Percentiles rank a stretch among this genome's conserved stretches.
Evolutionary conservation across 768 basidiomycete genomes (phyloP).

Genomic region (Amanita exitialis): DNA sequence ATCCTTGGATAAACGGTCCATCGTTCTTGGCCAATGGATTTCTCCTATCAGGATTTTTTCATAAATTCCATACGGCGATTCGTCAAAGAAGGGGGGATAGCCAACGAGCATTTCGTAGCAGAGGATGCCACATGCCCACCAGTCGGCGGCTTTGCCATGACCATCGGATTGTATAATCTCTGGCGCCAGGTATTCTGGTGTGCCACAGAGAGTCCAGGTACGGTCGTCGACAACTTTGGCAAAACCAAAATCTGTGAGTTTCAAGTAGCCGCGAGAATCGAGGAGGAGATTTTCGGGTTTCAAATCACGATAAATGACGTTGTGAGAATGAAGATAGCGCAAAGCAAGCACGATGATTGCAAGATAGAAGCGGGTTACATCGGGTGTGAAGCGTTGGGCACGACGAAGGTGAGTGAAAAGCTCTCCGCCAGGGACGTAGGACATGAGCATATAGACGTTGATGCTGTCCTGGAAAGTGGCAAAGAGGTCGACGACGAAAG

Average conservation of each 20-base stretch:
- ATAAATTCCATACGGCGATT: constrained; percentile 96
- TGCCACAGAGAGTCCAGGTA: constrained; percentile 96
- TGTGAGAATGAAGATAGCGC: constrained; percentile 89
- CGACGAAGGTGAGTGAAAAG: constrained; percentile 94
- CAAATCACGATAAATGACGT: constrained; percentile 97
- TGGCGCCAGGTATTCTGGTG: constrained; percentile 94
- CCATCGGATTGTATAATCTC: constrained; percentile 98
- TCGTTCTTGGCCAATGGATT: constrained; percentile 83
- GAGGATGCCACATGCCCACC: constrained; percentile 98
- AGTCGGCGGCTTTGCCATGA: constrained; percentile 96
- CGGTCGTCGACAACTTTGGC: constrained; percentile 96
- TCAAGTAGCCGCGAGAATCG: constrained; percentile 87
- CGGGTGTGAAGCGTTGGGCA: constrained; percentile 89
- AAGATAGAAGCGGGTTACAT: constrained; percentile 96
- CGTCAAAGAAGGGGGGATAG: constrained; percentile 97
- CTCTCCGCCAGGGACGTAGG: constrained; percentile 94
- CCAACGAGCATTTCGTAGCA: constrained; percentile 99
- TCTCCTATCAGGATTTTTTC: constrained; percentile 90
- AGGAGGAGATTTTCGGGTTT: constrained; percentile 98
- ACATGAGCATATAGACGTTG: constrained; percentile 98
- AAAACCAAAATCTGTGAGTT: constrained; percentile 96
- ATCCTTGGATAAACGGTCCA: constrained; percentile 85
- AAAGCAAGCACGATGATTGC: constrained; percentile 93
- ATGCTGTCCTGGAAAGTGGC: constrained; percentile 92
- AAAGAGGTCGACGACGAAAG: constrained; percentile 94